Evolutionary conservation across 2,329 filamentous ascomycete genomes (phyloP), one percentile per base, ranked within the genome.

Genomic region (Penicillium sp.): DNA sequence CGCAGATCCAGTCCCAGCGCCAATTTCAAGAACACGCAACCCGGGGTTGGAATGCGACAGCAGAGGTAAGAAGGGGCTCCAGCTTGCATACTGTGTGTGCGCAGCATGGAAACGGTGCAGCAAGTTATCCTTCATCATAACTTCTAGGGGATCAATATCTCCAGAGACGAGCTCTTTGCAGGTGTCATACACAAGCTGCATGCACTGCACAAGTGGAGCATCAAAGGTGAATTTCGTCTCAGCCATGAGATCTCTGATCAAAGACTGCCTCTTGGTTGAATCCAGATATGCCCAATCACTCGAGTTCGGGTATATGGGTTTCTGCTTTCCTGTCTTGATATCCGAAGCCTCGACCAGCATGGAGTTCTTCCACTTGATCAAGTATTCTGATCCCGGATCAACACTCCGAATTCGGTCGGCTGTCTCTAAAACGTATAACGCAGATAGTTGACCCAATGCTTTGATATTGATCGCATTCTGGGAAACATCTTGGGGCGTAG

Each of bases 1-100:
- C 3, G 51, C 42, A n/a, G 51, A 44, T 4, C 60, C 53, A 1
- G 57, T 58, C 5, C 60, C 57, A 6, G 52, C 58, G 10, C 57
- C 60, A 27, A 58, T 51, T 42, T 58, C 56, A 59, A 57, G 49
- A 38, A 51, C 46, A 6, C 38, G 34, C 18, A 59, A 29, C 3
- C 31, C 24, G 1, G 57, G 51, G 7, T 43, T 47, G 4, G 34
- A 39, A 31, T 57, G 55, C 1, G 55, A 42, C 1, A 59, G 43
- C 2, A 52, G 29, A 7, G 43, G 31, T 11, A 58, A 40, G 3
- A 54, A 46, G 1, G 44, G 50, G 2, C 16, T 43, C 50, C 50
- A 53, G 16, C 39, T 16, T 5, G 52, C 55, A 42, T 57, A 57
- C n/a, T 55, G 47, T 29, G 47, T 54, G 7, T 46, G 31, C 9